A percentile compares a stretch with the other conserved stretches of the same genome.
phyloP scores from a whole-genome alignment of 345 rosid species.

The Leavenworthia alabamica region DNA sequence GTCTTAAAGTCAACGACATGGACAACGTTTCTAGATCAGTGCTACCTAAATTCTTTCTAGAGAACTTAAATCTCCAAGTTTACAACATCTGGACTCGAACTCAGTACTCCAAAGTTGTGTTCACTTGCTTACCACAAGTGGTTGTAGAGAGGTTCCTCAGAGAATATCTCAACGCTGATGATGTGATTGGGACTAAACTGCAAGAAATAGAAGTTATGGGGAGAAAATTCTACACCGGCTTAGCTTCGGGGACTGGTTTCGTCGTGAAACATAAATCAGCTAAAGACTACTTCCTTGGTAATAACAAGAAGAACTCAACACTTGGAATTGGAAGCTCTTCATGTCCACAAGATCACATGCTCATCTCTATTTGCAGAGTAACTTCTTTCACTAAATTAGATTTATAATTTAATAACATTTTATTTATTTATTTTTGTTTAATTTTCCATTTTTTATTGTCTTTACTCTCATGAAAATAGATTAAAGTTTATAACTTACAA shows the following conservation, averaged over 20 bases:
- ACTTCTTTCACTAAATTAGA: too few species aligned
- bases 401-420: too few species aligned
- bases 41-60: slow-evolving; percentile 86
- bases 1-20: slow-evolving; percentile 51
- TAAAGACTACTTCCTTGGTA: slow-evolving; percentile 48
- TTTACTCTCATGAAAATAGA: too few species aligned
- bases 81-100: slow-evolving; percentile 42
- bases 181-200: slow-evolving; percentile 71
- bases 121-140: slow-evolving; percentile 72
- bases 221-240: slow-evolving; percentile 55
- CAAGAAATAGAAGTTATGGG: slow-evolving; percentile 25
- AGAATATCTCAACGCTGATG: slow-evolving; percentile 56
- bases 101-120: slow-evolving; percentile 38
- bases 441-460: too few species aligned
- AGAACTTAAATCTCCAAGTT: slow-evolving; percentile 57
- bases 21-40: slow-evolving; percentile 70
- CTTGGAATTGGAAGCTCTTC: slow-evolving; percentile 49
- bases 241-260: slow-evolving; percentile 57
- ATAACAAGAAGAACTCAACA: slow-evolving; percentile 52
- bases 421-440: too few species aligned
- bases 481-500: too few species aligned
- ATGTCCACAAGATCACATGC: slow-evolving; percentile 46
- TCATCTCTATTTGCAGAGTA: slow-evolving; percentile 54
- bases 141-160: slow-evolving; percentile 70
- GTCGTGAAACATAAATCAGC: slow-evolving; percentile 54